Evolutionary conservation across 129 eudicot species (phyloP).

Genomic region (Helichrysum umbraculigerum): DNA sequence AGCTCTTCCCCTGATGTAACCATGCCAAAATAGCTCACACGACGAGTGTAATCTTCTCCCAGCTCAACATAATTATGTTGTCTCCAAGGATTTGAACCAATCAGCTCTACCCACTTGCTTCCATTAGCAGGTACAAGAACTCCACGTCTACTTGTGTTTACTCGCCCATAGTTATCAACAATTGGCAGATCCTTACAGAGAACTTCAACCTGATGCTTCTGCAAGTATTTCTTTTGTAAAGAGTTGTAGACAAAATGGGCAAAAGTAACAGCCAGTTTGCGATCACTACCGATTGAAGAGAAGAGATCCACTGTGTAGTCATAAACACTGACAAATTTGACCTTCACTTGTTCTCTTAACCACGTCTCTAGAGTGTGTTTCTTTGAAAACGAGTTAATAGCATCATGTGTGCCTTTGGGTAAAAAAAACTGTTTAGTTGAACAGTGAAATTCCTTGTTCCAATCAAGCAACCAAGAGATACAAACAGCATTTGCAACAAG

Average conservation of each 20-base stretch:
- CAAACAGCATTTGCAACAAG: conserved; percentile 13
- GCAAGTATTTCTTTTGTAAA: conserved; percentile 5
- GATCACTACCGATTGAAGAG: conserved; percentile 4
- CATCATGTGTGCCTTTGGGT: conserved; percentile 17
- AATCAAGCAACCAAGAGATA: conserved; percentile 47
- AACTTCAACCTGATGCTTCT: not conserved
- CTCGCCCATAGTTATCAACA: conserved; percentile 40
- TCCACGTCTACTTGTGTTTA: conserved; percentile 16
- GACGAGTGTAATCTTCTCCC: conserved; percentile 41
- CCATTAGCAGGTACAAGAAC: conserved; percentile 57
- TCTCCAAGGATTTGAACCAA: conserved; percentile 47
- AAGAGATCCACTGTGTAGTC: conserved; percentile 32
- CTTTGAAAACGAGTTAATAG: conserved; percentile 15
- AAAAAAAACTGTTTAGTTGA: not conserved
- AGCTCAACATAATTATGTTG: conserved; percentile 46
- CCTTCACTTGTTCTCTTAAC: conserved; percentile 33
- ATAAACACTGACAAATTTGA: conserved; percentile 26
- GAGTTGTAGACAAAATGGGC: conserved; percentile 45
- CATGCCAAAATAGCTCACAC: conserved; percentile 26
- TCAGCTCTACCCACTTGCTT: conserved; percentile 53
- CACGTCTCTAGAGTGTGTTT: conserved; percentile 26
- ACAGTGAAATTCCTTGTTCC: conserved; percentile 37
- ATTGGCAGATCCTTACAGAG: conserved; percentile 42
- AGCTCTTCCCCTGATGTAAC: conserved; percentile 20
- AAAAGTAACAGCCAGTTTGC: conserved; percentile 35